Base-by-base conservation (phyloP, 2,329 filamentous ascomycete species). In the Aspergillus thermomutatus region DNA sequence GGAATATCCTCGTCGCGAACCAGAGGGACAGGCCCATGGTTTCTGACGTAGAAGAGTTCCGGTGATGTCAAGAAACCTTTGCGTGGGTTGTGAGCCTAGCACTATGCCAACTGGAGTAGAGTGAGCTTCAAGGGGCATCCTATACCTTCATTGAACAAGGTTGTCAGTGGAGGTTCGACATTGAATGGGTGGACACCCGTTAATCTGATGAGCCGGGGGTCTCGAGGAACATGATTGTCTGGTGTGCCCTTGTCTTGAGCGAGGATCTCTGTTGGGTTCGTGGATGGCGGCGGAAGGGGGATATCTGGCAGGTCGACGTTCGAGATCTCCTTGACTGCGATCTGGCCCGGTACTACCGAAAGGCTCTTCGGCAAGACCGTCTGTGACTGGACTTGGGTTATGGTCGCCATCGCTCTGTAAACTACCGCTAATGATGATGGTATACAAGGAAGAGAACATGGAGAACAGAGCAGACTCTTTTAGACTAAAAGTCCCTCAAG, bases 131-230 rank as follows among this genome's bases (percentile, higher is more conserved):
- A 17, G 14, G 45, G 27, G 40, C 3, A 26, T 10, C 21, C 47
- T 43, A 55, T 64, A 73, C 71, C 75, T 68, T 86, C 80, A 56
- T 93, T 83, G 73, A 87, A 96, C 1, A 96, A 79, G 17, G 86
- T 85, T 54, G 85, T 90, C 8, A 97, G 76, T 0, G 92, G 92
- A 9, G 92, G 83, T 74, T 97, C 92, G 50, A 90, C 88, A 66
- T 97, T 97, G 79, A 95, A 96, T 1, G 92, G 92, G 72, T 96
- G 92, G 5, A 90, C 83, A 25, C 92, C 92, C 10, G 92, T 97
- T 14, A 97, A 79, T 51, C 92, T 84, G 62, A 97, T 94, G 17
- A 97, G 79, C 43, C 92, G 83, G 1, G 88, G 80, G 74, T 96
- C 92, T 71, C 92, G 82, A 23, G 87, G 82, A 21, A 97, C 89